Base-by-base conservation (phyloP, 2,329 filamentous ascomycete species). In the Penicillium oxalicum region DNA sequence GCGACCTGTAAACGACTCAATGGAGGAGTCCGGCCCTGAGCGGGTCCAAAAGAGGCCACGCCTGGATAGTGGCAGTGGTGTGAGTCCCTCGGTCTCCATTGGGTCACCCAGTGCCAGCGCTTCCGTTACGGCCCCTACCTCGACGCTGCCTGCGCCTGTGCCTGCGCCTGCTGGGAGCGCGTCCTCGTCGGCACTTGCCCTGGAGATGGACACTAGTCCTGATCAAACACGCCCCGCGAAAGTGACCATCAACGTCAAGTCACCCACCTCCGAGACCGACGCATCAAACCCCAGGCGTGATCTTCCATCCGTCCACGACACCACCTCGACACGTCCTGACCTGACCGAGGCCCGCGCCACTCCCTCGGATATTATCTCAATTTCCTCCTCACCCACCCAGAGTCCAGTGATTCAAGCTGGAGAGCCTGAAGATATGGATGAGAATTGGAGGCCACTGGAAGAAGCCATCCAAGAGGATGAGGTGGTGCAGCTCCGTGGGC, bases 351-450 rank as follows among this genome's bases (percentile, higher is more conserved):
- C 53, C 39, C 51, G 57, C 18, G 48, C 57, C 13, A 48, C 62
- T 39, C 54, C 60, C 13, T 51, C 59, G 42, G 53, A 62, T 41
- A 61, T 60, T 24, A 69, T 73, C 42, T 72, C 71, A 6, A 63
- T 74, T 40, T 63, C 68, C 8, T 74, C 73, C 4, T 73, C 74
- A 12, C 67, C 73, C 9, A 62, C 67, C 18, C 66, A 67, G 38
- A 75, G 72, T 45, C 72, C 71, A 9, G 69, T 74, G 47, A 76
- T 77, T 29, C 74, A 77, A 58, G 72, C 76, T 12, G 72, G 73
- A 6, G 73, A 75, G 38, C 60, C 70, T 13, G 74, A 77, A 60
- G 75, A 77, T 48, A 72, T 74, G 57, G 71, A 74, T 44, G 70
- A 75, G 7, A 71, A 61, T 51, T 77, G 74, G 74, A 67, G 62